phyloP scores from a whole-genome alignment of 2,329 filamentous ascomycete genomes.

The Microthyrium microscopicum region DNA sequence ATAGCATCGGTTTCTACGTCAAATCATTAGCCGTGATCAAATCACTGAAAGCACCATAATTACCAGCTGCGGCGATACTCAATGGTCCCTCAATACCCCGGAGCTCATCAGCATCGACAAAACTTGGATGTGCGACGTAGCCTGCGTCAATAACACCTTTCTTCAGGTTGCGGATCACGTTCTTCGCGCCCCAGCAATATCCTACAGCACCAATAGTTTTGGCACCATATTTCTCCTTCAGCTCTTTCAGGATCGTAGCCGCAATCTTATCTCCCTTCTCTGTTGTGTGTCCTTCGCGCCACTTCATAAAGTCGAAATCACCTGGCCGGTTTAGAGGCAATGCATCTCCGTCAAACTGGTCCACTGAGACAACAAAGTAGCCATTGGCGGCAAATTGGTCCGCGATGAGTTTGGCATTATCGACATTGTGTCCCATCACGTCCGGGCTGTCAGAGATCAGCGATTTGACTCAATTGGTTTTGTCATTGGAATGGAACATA shows the following conservation, averaged over 20 bases:
- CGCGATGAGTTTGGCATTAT: conserved; percentile 41
- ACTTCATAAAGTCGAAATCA: conserved; percentile 33
- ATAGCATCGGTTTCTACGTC: conserved; percentile 38
- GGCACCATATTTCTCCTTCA: conserved; percentile 32
- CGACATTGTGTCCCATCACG: conserved; percentile 39
- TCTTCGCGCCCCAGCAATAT: conserved; percentile 37
- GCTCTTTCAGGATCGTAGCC: conserved; percentile 28
- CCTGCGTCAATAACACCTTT: conserved; percentile 47
- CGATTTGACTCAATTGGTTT: conserved; percentile 21
- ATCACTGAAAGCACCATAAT: conserved; percentile 5
- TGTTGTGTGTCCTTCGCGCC: conserved; percentile 25
- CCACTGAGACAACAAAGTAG: conserved; percentile 51
- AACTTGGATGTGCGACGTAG: conserved; percentile 61
- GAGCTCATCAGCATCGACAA: conserved; percentile 47
- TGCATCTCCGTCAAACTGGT: conserved; percentile 53
- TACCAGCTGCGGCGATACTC: conserved; percentile 45
- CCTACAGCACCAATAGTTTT: conserved; percentile 29
- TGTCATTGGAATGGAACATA: too few relatives aligned
- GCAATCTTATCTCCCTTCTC: conserved; percentile 36
- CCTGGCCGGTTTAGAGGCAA: conserved; percentile 36
- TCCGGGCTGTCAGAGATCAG: conserved; percentile 42
- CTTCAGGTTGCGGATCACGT: conserved; percentile 45
- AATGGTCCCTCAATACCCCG: conserved; percentile 38
- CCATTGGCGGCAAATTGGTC: conserved; percentile 61
- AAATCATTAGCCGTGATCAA: background rate